These are phyloP conservation scores for Suhomyces sp. DNA, from an alignment of 805 yeast species.

Conservation along the genomic window DNA sequence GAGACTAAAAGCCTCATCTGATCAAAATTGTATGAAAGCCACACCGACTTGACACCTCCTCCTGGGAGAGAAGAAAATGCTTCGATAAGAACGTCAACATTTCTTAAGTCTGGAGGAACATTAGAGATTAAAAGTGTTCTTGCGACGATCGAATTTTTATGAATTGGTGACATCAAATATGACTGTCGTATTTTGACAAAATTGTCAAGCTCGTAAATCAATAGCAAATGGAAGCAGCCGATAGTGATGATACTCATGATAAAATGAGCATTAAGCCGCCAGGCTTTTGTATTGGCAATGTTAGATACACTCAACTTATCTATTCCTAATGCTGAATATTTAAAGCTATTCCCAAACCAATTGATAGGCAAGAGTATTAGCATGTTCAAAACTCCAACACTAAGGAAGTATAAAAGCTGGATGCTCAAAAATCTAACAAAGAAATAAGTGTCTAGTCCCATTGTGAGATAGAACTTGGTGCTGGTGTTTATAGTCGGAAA, in stretches of 20 bases:
- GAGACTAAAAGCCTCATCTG: constrained; percentile 16
- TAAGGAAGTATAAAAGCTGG: constrained; percentile 48
- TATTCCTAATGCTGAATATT: constrained; percentile 45
- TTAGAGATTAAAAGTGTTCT: constrained; percentile 43
- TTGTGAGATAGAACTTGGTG: constrained; percentile 42
- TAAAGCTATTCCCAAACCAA: constrained; percentile 33
- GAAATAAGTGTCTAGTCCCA: constrained; percentile 75
- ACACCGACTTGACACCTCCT: constrained; percentile 48
- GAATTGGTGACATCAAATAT: constrained; percentile 30
- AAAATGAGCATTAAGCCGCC: constrained; percentile 60
- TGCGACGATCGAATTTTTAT: constrained; percentile 23
- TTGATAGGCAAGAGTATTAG: constrained; percentile 68
- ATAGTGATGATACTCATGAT: constrained; percentile 55
- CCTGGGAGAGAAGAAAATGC: constrained; percentile 48
- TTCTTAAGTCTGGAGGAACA: constrained; percentile 38
- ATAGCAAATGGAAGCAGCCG: constrained; percentile 51
- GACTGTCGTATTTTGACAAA: constrained; percentile 49
- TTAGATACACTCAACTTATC: constrained; percentile 73
- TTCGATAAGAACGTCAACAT: constrained; percentile 20
- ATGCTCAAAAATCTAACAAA: constrained; percentile 60
- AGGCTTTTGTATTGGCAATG: constrained; percentile 51
- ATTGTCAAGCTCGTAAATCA: constrained; percentile 54
- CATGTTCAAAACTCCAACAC: constrained; percentile 52
- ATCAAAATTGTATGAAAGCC: constrained; percentile 49
- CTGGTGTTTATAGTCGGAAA: constrained; percentile 38